A percentile compares a stretch with the other conserved stretches of the same genome.
Conservation (phyloP, 352 stramenopile genomes). For the Globisporangium canariense region DNA sequence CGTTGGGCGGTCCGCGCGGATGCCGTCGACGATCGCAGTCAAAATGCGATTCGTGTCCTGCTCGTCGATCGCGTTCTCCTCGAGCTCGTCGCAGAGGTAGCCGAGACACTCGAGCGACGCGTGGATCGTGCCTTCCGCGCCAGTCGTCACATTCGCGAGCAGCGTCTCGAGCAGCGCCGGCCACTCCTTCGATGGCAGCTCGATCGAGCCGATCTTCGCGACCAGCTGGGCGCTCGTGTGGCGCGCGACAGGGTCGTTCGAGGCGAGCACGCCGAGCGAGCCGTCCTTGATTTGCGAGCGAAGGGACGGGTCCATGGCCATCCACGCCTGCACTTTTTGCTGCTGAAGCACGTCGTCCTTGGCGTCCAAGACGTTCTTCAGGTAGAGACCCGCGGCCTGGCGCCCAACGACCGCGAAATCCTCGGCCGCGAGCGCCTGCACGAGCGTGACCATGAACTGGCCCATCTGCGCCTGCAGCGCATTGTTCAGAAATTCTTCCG, state of each 20-base stretch:
- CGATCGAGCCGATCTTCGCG: conserved; percentile 92
- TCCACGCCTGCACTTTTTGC: conserved; percentile 78
- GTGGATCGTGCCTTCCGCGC: conserved; percentile 89
- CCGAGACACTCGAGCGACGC: conserved; percentile 83
- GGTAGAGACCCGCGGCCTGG: conserved; percentile 77
- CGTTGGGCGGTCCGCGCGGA: conserved; percentile 81
- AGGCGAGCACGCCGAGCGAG: conserved; percentile 58
- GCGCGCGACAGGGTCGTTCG: conserved; percentile 56
- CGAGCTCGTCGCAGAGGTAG: conserved; percentile 81
- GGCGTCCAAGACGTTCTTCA: conserved; percentile 86
- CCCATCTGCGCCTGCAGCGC: conserved; percentile 77
- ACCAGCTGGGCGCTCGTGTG: conserved; percentile 91
- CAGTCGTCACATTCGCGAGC: conserved; percentile 90
- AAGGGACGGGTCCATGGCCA: conserved; percentile 66
- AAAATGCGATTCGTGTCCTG: conserved; percentile 95
- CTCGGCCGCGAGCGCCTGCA: conserved; percentile 70
- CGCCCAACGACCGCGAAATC: conserved; percentile 76
- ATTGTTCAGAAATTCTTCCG: conserved; percentile 81
- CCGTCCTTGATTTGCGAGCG: conserved; percentile 78
- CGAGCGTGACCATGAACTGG: conserved; percentile 82
- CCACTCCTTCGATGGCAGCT: conserved; percentile 94
- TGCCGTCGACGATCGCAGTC: conserved; percentile 96
- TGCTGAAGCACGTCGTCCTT: conserved; percentile 81
- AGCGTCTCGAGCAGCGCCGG: conserved; percentile 89
- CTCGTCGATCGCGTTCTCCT: conserved; percentile 69